A percentile compares a stretch with the other conserved stretches of the same genome.
Evolutionary conservation across 441 rosid species (phyloP).

Genomic region (Eruca vesicaria): DNA sequence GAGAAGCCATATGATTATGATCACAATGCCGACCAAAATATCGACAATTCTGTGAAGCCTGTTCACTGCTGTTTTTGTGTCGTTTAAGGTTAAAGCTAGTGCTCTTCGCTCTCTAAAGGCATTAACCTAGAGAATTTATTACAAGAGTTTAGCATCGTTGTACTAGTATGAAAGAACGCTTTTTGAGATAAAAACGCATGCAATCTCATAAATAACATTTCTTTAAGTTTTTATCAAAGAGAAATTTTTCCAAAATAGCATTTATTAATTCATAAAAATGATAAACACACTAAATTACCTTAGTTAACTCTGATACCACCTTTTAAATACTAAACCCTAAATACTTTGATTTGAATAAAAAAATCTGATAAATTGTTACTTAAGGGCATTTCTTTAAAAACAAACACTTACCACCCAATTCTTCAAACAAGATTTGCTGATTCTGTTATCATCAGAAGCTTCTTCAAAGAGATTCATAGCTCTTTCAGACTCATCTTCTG

Average conservation of each 20-base stretch:
- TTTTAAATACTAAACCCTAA: not conserved
- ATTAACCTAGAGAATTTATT: constrained; percentile 23
- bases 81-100: constrained; percentile 38
- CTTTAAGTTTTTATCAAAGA: not conserved
- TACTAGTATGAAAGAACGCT: not conserved
- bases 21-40: constrained; percentile 33
- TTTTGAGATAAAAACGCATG: not conserved
- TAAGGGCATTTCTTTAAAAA: too few species aligned
- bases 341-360: not conserved
- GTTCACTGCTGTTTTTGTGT: constrained; percentile 40
- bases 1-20: constrained; percentile 40
- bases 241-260: not conserved
- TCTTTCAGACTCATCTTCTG: constrained; percentile 66
- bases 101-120: constrained; percentile 42
- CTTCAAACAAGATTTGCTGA: constrained; percentile 65
- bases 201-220: not conserved
- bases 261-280: too few species aligned
- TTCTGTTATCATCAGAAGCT: constrained; percentile 49
- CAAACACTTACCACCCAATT: constrained; percentile 73
- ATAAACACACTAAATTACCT: not conserved
- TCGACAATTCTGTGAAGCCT: constrained; percentile 32
- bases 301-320: too few species aligned
- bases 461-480: constrained; percentile 72
- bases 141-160: not conserved
- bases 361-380: too few species aligned